Conservation (phyloP, 1,284 basidiomycete genomes). For the Pholiota adiposa region DNA sequence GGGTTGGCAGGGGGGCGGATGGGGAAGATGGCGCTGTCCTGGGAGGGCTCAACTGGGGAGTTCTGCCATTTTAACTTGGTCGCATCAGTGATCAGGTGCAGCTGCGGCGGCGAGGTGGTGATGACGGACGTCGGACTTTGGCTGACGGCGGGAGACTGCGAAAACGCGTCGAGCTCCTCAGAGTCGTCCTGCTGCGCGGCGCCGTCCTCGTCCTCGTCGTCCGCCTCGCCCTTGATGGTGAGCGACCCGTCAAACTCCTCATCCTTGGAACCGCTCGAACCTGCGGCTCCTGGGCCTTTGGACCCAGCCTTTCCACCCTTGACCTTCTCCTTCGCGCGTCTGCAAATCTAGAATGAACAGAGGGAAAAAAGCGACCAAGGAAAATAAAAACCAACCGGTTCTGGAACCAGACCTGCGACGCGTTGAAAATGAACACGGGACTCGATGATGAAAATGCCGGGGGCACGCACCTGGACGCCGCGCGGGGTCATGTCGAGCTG, state of each 20-base stretch:
- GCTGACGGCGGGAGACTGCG: slow-evolving; percentile 21
- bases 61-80: slow-evolving; percentile 43
- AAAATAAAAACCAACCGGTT: slow-evolving; percentile 62
- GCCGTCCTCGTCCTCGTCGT: slow-evolving; percentile 18
- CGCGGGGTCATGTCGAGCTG: slow-evolving; percentile 91
- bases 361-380: slow-evolving; percentile 5
- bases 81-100: slow-evolving; percentile 42
- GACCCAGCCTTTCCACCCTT: slow-evolving; percentile 43
- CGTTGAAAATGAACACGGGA: slow-evolving; percentile 19
- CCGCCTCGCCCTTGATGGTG: slow-evolving; percentile 22
- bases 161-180: slow-evolving; percentile 24
- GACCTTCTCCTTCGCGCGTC: slow-evolving; percentile 84
- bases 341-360: slow-evolving; percentile 31
- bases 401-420: slow-evolving; percentile 83
- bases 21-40: slow-evolving; percentile 32
- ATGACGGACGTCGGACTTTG: slow-evolving; percentile 25
- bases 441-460: slow-evolving; percentile 5
- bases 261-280: slow-evolving; percentile 19
- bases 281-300: slow-evolving; percentile 21
- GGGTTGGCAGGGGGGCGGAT: slow-evolving; percentile 26
- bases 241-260: slow-evolving; percentile 14
- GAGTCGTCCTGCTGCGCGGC: slow-evolving; percentile 10
- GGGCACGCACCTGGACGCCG: slow-evolving; percentile 81
- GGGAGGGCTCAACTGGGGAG: slow-evolving; percentile 37
- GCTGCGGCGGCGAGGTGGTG: slow-evolving; percentile 40